phyloP scores from a whole-genome alignment of 176 grass and related monocot genomes.

The Themeda triandra region DNA sequence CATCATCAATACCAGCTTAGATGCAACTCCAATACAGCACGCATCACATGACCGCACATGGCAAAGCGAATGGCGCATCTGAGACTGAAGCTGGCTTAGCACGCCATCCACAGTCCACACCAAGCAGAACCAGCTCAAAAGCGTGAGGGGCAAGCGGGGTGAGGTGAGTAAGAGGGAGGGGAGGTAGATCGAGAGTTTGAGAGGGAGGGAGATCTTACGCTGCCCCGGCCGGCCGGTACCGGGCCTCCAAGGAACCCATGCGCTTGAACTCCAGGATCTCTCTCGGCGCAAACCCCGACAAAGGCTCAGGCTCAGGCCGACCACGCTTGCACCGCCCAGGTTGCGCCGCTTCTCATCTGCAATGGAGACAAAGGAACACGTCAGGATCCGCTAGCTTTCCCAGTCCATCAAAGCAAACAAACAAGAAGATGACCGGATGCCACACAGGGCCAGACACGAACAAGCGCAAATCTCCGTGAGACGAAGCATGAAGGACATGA shows the following conservation, averaged over 20 bases:
- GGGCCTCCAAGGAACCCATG: constrained; percentile 62
- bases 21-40: constrained; percentile 23
- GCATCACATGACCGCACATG: constrained; percentile 48
- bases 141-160: background rate
- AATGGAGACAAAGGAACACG: background rate
- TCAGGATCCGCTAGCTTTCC: background rate
- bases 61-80: constrained; percentile 24
- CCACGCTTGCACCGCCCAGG: constrained; percentile 17
- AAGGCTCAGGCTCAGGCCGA: constrained; percentile 13
- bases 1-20: background rate
- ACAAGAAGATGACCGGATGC: background rate
- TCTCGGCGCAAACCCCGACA: background rate
- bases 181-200: background rate
- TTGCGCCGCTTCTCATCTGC: constrained; percentile 56
- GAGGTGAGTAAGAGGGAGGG: background rate
- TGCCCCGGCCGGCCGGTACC: constrained; percentile 57
- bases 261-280: background rate
- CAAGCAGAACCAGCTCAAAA: constrained; percentile 25
- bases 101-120: constrained; percentile 8
- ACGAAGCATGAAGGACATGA: background rate
- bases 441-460: background rate
- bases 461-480: background rate
- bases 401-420: background rate
- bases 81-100: constrained; percentile 16
- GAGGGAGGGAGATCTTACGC: constrained; percentile 40